These are phyloP conservation scores for Phytophthora meadii DNA, from an alignment of 352 stramenopile genomes.

Conservation along the genomic window DNA sequence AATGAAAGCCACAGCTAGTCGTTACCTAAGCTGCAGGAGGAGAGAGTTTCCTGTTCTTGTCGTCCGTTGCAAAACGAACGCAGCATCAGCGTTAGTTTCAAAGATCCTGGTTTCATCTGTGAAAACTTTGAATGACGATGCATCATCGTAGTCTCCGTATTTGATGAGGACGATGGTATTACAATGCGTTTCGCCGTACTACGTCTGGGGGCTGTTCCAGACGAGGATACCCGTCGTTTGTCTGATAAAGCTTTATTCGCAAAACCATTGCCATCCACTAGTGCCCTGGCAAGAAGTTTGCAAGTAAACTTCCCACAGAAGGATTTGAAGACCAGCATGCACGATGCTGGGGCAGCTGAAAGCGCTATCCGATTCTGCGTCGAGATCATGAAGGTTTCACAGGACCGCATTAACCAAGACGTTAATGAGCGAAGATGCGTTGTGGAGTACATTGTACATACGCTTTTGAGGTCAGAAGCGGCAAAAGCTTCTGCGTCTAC, in stretches of 20 bases:
- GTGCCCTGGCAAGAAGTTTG: conserved; percentile 38
- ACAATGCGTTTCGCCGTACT: conserved; percentile 71
- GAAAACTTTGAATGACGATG: no score
- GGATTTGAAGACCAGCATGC: conserved; percentile 54
- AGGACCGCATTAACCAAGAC: conserved; percentile 17
- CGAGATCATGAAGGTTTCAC: conserved; percentile 43
- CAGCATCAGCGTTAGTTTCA: no score
- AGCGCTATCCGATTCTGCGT: conserved; percentile 67
- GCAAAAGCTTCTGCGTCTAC: neutral
- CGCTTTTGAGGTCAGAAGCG: conserved; percentile 37
- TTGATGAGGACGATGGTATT: conserved; percentile 34
- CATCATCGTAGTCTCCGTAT: conserved; percentile 4
- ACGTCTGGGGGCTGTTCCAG: conserved; percentile 41
- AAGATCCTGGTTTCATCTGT: no score
- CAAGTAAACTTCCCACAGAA: conserved; percentile 29
- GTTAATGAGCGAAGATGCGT: conserved; percentile 37
- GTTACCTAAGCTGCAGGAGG: no score
- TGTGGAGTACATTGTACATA: conserved; percentile 60
- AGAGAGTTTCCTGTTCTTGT: no score
- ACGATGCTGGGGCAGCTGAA: conserved; percentile 41
- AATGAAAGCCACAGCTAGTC: no score
- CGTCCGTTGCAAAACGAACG: no score
- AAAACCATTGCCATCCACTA: conserved; percentile 47
- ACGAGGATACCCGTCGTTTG: conserved; percentile 53
- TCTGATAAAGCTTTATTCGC: conserved; percentile 52